Percentiles rank a stretch among this genome's conserved stretches.
phyloP scores from a whole-genome alignment of 2,329 filamentous ascomycete genomes.

The Colletotrichum sp. region DNA sequence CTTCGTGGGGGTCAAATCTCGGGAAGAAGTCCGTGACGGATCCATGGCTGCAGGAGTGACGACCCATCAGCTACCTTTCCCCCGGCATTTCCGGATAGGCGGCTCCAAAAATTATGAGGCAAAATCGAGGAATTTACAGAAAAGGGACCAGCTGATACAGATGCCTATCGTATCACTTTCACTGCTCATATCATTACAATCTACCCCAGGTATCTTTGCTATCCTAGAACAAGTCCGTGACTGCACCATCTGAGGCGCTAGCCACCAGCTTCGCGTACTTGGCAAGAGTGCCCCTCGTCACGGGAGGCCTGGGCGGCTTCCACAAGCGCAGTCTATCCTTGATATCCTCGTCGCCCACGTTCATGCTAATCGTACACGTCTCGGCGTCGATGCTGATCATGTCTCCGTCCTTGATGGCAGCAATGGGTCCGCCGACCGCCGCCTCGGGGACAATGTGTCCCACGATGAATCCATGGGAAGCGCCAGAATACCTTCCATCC shows the following conservation, averaged over 20 bases:
- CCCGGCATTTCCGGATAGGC: not conserved
- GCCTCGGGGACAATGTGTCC: slow-evolving; percentile 94
- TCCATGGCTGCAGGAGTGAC: not conserved
- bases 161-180: not conserved
- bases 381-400: slow-evolving; percentile 85
- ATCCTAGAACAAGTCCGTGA: slow-evolving; percentile 67
- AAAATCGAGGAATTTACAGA: not conserved
- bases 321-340: slow-evolving; percentile 66
- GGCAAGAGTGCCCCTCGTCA: slow-evolving; percentile 83
- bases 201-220: not conserved
- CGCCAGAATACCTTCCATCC: slow-evolving; percentile 88
- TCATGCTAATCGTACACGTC: slow-evolving; percentile 69
- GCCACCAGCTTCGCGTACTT: slow-evolving; percentile 91
- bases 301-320: slow-evolving; percentile 73
- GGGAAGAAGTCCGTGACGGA: not conserved
- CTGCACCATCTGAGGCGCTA: slow-evolving; percentile 89
- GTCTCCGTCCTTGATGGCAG: slow-evolving; percentile 81
- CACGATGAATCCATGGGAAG: slow-evolving; percentile 90
- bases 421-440: slow-evolving; percentile 86
- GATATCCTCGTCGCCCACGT: slow-evolving; percentile 77
- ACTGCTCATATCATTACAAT: not conserved
- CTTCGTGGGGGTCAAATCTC: not conserved
- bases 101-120: not conserved
- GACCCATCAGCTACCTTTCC: not conserved
- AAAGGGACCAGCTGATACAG: not conserved